A percentile compares a stretch with the other conserved stretches of the same genome.
phyloP scores from a whole-genome alignment of 306 rosid genomes.

The Dalbergia cultrata region DNA sequence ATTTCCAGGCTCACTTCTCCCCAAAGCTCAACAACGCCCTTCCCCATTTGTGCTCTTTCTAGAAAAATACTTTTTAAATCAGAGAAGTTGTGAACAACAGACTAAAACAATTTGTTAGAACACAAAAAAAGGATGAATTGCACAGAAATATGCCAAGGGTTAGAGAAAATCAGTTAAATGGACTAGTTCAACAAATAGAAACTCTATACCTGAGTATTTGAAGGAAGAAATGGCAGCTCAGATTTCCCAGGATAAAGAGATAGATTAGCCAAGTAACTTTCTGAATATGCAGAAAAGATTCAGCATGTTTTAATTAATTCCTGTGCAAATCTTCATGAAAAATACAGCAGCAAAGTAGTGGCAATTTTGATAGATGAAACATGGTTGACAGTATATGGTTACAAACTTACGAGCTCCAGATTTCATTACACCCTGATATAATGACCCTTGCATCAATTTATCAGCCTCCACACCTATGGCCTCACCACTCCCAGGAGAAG shows the following conservation, averaged over 20 bases:
- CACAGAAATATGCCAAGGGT: constrained; percentile 1
- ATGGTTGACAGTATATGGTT: constrained; percentile 21
- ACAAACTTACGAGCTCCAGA: constrained; percentile 85
- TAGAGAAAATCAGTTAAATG: background rate
- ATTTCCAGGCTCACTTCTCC: constrained; percentile 13
- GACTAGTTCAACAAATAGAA: constrained; percentile 17
- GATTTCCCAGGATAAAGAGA: constrained; percentile 94
- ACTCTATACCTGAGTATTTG: constrained; percentile 84
- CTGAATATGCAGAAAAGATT: constrained; percentile 54
- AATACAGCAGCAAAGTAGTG: constrained; percentile 7
- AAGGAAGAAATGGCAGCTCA: constrained; percentile 90
- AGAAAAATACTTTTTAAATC: constrained; percentile 4
- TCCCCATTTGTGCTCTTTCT: background rate
- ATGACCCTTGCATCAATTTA: constrained; percentile 78
- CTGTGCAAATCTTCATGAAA: constrained; percentile 34
- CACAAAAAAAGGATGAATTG: constrained; percentile 27
- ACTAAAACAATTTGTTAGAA: constrained; percentile 4
- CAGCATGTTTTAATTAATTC: constrained; percentile 30
- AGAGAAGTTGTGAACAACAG: constrained; percentile 20
- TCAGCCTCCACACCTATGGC: constrained; percentile 67
- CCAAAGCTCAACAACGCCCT: constrained; percentile 5
- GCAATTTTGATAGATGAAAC: constrained; percentile 32
- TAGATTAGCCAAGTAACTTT: constrained; percentile 92
- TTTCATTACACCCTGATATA: constrained; percentile 74
- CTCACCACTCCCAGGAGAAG: constrained; percentile 61